These are phyloP conservation scores for Lactarius pseudohatsudake DNA, from an alignment of 768 basidiomycete genomes.

Conservation along the genomic window DNA sequence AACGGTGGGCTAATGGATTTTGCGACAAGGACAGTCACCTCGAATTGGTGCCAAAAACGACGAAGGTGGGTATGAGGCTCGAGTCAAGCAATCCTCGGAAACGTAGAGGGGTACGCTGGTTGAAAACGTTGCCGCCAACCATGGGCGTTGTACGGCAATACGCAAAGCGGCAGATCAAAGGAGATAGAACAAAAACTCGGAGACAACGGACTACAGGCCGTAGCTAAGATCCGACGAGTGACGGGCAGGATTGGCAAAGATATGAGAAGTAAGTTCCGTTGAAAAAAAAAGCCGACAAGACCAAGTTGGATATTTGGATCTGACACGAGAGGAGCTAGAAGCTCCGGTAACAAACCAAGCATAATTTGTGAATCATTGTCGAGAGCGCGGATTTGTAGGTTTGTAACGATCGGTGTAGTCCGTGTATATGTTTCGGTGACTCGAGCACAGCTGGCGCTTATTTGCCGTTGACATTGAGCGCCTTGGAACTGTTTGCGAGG, in stretches of 20 bases:
- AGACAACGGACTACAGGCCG: slow-evolving; percentile 11
- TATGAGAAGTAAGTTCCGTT: slow-evolving; percentile 19
- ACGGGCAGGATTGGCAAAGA: slow-evolving; percentile 18
- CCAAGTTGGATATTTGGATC: slow-evolving; percentile 27
- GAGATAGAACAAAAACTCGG: slow-evolving; percentile 11
- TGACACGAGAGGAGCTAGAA: slow-evolving; percentile 14
- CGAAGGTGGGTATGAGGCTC: slow-evolving; percentile 19
- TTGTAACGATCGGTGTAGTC: slow-evolving; percentile 22
- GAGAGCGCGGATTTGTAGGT: slow-evolving; percentile 8
- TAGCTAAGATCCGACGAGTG: slow-evolving; percentile 21
- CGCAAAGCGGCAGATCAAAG: slow-evolving; percentile 25
- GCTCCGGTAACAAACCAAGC: slow-evolving; percentile 18
- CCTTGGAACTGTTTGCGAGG: slow-evolving; percentile 2
- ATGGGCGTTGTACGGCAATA: slow-evolving; percentile 16
- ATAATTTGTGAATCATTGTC: slow-evolving; percentile 23
- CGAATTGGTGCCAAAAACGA: slow-evolving; percentile 16
- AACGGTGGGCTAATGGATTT: slow-evolving; percentile 6
- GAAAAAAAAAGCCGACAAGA: slow-evolving; percentile 14
- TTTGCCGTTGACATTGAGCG: slow-evolving; percentile 18
- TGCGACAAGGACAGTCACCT: slow-evolving; percentile 5
- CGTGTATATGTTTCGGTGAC: slow-evolving; percentile 26
- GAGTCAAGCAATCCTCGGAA: slow-evolving; percentile 27
- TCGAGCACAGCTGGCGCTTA: slow-evolving; percentile 23
- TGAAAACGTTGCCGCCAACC: slow-evolving; percentile 5
- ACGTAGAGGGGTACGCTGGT: slow-evolving; percentile 10